Evolutionary conservation across 305 asterid species (phyloP).

Genomic region (Rubia peregrina): DNA sequence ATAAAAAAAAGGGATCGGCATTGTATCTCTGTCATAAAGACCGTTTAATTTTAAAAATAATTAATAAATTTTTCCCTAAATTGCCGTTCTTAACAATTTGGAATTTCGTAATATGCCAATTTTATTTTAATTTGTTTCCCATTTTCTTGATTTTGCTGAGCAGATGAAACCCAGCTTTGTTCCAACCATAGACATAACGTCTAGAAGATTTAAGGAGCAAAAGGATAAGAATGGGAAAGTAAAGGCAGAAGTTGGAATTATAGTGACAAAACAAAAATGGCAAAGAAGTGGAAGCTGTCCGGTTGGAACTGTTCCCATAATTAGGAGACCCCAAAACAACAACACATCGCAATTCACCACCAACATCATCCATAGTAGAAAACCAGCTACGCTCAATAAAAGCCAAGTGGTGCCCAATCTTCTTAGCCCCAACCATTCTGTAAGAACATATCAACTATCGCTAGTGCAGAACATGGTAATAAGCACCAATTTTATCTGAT

Average conservation of each 20-base stretch:
- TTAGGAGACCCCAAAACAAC: conserved; percentile 20
- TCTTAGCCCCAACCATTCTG: neutral
- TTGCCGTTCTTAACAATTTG: too few species aligned
- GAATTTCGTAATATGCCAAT: too few species aligned
- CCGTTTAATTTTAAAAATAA: neutral
- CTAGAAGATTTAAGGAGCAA: neutral
- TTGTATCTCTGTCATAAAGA: neutral
- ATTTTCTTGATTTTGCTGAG: neutral
- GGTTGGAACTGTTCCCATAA: conserved; percentile 54
- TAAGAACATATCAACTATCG: neutral
- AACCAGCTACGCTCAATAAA: neutral
- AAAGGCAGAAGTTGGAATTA: neutral
- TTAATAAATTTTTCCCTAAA: too few species aligned
- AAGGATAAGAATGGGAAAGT: neutral
- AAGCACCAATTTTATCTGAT: too few species aligned
- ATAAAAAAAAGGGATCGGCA: too few species aligned
- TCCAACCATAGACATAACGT: conserved; percentile 9
- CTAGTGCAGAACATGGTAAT: too few species aligned
- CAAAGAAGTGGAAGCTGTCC: conserved; percentile 64
- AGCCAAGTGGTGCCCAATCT: neutral
- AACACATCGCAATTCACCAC: too few species aligned
- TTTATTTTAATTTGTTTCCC: too few species aligned
- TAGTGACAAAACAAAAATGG: conserved; percentile 41
- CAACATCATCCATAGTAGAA: conserved; percentile 8
- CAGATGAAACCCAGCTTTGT: conserved; percentile 18